Evolutionary conservation across 352 stramenopile species (phyloP), one percentile per base, ranked within the genome.

Genomic region (Phytopythium cucurbitacearum): DNA sequence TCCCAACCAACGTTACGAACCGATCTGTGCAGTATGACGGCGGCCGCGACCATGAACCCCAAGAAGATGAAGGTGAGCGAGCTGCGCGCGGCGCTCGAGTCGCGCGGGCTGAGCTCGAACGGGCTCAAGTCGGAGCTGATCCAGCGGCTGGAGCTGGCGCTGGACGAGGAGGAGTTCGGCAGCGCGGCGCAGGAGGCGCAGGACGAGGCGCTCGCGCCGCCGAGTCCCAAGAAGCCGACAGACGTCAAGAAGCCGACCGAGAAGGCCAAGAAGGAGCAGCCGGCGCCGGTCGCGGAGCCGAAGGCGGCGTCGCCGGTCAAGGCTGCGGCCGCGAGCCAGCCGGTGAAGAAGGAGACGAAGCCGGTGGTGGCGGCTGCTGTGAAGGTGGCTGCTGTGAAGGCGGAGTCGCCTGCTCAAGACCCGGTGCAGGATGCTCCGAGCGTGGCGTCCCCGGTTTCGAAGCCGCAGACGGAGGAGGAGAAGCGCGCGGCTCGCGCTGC

Each of bases 61-160:
- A 96, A 94, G 76, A 94, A 94, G 73, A 94, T 96, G 83, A 96
- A 94, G 65, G 86, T 96, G 61, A 91, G 79, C 66, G 86, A 96
- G 75, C 71, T 96, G 56, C 82, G 83, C 56, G 64, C 85, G 53
- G 85, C 87, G 63, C 72, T 96, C 35, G 81, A 91, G 67, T 80
- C 80, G 52, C 82, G 86, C 48, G 71, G 71, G 7, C 62, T 96
- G 46, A 93, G 80, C 74, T 91, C 78, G 37, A 89, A 89, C 52
- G 86, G 86, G 0, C 74, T 96, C 52, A 96, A 96, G 69, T 87
- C 84, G 53, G 86, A 94, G 70, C 81, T 96, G 39, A 94, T 94
- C 62, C 80, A 94, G 78, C 82, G 86, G 5, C 72, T 96, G 36
- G 86, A 95, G 65, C 66, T 94, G 51, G 83, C 85, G 52, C 75